Evolutionary conservation across 2,329 filamentous ascomycete genomes (phyloP).

Genomic region (Cercospora sesami): DNA sequence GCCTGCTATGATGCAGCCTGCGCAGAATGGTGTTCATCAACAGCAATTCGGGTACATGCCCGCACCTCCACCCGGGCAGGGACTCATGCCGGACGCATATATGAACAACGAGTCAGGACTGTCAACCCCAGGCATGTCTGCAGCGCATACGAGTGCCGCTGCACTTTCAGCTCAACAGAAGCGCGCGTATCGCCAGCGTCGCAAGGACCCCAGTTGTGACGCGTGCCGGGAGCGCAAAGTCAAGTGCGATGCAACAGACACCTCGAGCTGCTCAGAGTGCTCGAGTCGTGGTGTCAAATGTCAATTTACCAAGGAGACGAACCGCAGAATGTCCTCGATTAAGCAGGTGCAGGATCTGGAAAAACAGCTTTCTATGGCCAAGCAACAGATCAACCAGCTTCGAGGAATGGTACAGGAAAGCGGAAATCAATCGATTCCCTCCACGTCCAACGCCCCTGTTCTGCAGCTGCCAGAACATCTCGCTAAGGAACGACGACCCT

Average conservation of each 20-base stretch:
- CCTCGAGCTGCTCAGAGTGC: slow-evolving; percentile 93
- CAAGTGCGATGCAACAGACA: slow-evolving; percentile 94
- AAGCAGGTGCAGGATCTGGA: slow-evolving; percentile 98
- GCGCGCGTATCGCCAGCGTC: slow-evolving; percentile 86
- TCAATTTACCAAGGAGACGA: slow-evolving; percentile 98
- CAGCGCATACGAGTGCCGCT: slow-evolving; percentile 43
- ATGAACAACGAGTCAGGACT: slow-evolving; percentile 31
- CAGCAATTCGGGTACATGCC: slow-evolving; percentile 28
- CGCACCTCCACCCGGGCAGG: slow-evolving; percentile 21
- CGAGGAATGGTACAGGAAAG: slow-evolving; percentile 61
- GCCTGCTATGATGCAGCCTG: slow-evolving; percentile 27
- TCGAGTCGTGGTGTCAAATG: slow-evolving; percentile 95
- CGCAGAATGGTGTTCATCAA: slow-evolving; percentile 27
- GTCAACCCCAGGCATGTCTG: slow-evolving; percentile 35
- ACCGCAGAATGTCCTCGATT: slow-evolving; percentile 97
- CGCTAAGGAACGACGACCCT: slow-evolving; percentile 59
- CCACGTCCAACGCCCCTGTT: slow-evolving; percentile 30
- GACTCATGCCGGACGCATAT: slow-evolving; percentile 35
- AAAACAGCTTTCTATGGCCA: slow-evolving; percentile 79
- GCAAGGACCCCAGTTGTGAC: slow-evolving; percentile 97
- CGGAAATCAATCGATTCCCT: slow-evolving; percentile 45
- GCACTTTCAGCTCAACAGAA: slow-evolving; percentile 72
- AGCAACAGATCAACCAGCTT: slow-evolving; percentile 75
- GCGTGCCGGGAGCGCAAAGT: slow-evolving; percentile 84
- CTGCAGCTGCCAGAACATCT: slow-evolving; percentile 39